Conservation (phyloP, 2,329 filamentous ascomycete species). For the Alternaria sp. region DNA sequence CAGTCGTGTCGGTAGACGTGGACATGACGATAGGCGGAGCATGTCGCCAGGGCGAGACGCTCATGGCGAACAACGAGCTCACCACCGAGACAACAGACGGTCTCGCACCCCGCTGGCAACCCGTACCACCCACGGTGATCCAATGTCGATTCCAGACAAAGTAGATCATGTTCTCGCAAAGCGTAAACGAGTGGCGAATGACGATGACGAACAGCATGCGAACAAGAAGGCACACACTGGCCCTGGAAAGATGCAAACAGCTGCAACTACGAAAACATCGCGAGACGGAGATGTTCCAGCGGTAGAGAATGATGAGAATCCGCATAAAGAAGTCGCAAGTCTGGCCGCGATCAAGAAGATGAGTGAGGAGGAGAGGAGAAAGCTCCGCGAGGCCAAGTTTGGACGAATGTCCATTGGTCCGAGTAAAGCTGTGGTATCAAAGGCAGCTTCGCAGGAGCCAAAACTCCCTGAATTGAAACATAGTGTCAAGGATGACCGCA, state of each 20-base stretch:
- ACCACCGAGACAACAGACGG: background rate
- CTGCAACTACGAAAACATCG: background rate
- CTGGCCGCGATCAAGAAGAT: background rate
- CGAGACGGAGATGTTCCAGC: background rate
- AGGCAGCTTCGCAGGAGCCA: background rate
- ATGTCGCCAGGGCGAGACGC: conserved; percentile 5
- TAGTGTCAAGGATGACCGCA: background rate
- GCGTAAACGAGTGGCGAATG: conserved; percentile 4
- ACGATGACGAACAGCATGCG: background rate
- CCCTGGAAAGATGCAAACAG: background rate
- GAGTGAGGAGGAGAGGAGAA: conserved; percentile 10
- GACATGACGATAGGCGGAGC: background rate
- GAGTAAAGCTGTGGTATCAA: background rate
- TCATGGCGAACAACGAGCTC: background rate
- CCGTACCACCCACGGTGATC: background rate
- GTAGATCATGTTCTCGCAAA: background rate
- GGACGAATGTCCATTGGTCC: background rate
- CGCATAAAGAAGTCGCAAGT: background rate
- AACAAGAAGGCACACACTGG: conserved; percentile 1
- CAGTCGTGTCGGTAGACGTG: background rate
- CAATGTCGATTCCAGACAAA: too few species aligned
- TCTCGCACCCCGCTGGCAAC: background rate
- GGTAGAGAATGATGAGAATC: background rate
- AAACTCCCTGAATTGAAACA: background rate
- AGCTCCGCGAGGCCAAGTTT: conserved; percentile 4